These are phyloP conservation scores for Elsinoe arachidis DNA, from an alignment of 2,329 filamentous ascomycete genomes.

Conservation along the genomic window DNA sequence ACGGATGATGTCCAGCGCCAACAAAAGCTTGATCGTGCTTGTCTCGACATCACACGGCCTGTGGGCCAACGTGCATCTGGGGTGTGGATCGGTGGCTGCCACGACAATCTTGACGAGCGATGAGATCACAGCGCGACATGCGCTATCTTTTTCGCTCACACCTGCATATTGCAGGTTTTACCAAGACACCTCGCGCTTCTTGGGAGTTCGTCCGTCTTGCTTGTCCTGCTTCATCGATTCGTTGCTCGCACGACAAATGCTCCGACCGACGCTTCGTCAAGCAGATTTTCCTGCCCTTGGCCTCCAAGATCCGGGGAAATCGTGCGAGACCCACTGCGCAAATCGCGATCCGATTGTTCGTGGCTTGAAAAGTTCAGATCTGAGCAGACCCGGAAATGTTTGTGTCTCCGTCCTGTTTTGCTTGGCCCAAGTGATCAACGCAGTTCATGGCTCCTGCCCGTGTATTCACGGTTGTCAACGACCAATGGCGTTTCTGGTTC, in stretches of 20 bases:
- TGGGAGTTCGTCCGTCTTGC: not conserved
- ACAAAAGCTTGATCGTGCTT: constrained; percentile 8
- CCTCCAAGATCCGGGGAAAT: not conserved
- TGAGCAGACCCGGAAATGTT: not conserved
- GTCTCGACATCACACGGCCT: constrained; percentile 6
- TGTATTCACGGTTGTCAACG: not conserved
- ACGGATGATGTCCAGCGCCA: constrained; percentile 4
- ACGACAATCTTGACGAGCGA: constrained; percentile 3
- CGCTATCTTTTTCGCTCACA: not conserved
- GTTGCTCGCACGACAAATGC: not conserved
- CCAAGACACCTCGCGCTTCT: not conserved
- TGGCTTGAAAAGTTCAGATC: not conserved
- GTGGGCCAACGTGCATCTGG: not conserved
- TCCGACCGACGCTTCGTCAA: not conserved
- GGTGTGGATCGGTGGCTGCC: constrained; percentile 5
- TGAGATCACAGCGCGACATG: constrained; percentile 2
- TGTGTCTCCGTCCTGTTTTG: not conserved
- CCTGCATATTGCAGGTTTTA: not conserved
- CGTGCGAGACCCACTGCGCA: not conserved
- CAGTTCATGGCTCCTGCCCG: not conserved
- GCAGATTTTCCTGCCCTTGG: not conserved
- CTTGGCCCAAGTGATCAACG: not conserved
- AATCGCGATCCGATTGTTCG: not conserved
- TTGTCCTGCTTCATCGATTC: not conserved
- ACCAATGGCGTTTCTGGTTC: not conserved